These are phyloP conservation scores for Tardiomyces blankii DNA, from an alignment of 1,139 yeast species.

Conservation along the genomic window DNA sequence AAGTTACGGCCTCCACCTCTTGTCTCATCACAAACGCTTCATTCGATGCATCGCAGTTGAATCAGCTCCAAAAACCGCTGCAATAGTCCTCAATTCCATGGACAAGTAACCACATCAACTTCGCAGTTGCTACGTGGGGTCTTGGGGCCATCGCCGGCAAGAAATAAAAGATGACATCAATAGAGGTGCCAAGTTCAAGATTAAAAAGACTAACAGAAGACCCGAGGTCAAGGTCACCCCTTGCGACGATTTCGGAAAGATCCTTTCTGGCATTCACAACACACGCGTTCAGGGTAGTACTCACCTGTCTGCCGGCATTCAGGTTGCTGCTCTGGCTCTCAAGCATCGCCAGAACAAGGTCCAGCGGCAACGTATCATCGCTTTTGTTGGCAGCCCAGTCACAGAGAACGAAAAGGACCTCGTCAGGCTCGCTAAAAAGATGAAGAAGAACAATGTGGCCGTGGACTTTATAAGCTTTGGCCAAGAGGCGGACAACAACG, in stretches of 20 bases:
- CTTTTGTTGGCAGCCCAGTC: conserved; percentile 84
- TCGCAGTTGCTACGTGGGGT: too few species aligned
- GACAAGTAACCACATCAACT: too few species aligned
- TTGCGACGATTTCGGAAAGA: conserved; percentile 79
- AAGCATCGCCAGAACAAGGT: conserved; percentile 93
- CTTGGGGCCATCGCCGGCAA: too few species aligned
- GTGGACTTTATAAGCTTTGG: conserved; percentile 90
- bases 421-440: conserved; percentile 76
- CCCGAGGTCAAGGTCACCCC: conserved; percentile 83
- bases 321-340: conserved; percentile 93
- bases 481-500: conserved; percentile 68
- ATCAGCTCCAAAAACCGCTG: too few species aligned
- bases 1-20: background rate
- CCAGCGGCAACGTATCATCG: conserved; percentile 83
- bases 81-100: too few species aligned
- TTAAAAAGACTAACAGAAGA: conserved; percentile 16
- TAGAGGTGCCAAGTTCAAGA: too few species aligned
- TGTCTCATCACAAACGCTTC: background rate
- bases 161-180: too few species aligned
- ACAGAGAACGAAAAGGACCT: conserved; percentile 59
- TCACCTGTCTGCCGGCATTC: conserved; percentile 76
- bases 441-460: conserved; percentile 89
- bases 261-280: conserved; percentile 79
- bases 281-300: conserved; percentile 60
- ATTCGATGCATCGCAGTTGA: too few species aligned